These are phyloP conservation scores for Cyclotella atomus DNA, from an alignment of 108 stramenopile genomes.

Conservation along the genomic window DNA sequence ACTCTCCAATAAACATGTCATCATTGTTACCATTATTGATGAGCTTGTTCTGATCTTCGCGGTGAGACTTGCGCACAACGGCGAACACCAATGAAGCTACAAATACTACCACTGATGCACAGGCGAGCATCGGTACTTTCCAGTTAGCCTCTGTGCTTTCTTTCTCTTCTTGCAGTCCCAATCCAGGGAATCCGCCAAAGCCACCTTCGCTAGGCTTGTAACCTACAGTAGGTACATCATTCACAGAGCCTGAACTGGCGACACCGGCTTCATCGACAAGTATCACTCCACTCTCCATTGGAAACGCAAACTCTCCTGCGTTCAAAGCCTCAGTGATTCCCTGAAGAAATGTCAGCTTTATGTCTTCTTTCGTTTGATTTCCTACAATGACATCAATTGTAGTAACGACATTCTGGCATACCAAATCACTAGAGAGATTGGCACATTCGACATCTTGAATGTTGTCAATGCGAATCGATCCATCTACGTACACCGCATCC, in stretches of 20 bases:
- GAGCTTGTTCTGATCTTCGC: background rate
- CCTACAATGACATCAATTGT: background rate
- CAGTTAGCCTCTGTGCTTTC: background rate
- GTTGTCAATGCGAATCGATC: constrained; percentile 4
- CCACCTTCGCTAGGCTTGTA: background rate
- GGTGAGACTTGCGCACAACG: background rate
- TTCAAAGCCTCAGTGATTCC: constrained; percentile 1
- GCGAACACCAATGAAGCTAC: background rate
- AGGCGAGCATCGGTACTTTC: constrained; percentile 4
- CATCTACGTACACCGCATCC: background rate
- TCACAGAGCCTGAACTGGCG: background rate
- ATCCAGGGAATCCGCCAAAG: constrained; percentile 1
- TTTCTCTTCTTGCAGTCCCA: background rate
- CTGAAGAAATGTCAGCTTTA: background rate
- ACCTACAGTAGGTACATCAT: background rate
- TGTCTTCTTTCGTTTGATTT: constrained; percentile 11
- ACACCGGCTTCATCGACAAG: background rate
- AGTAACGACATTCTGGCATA: constrained; percentile 16
- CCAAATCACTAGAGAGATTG: background rate
- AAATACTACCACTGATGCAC: background rate
- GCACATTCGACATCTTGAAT: constrained; percentile 12
- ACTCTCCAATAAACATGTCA: constrained; percentile 8
- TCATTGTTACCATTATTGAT: background rate
- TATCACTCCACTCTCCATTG: constrained; percentile 8
- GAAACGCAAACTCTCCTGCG: background rate